Conservation (phyloP, 306 rosid genomes). For the Cicer yamashitae region DNA sequence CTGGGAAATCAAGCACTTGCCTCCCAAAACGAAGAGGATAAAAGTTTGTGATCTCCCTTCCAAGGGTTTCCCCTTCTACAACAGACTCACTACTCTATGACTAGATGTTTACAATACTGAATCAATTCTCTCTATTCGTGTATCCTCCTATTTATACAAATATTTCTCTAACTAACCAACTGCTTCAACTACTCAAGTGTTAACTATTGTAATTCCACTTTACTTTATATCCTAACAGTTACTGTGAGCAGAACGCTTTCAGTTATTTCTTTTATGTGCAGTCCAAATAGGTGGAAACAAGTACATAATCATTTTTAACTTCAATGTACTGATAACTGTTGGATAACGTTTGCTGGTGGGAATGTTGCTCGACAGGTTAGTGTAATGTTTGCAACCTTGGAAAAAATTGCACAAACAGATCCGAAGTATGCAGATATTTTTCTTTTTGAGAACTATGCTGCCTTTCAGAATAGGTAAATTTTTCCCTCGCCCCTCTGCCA, state of each 20-base stretch:
- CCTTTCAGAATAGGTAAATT: slow-evolving; percentile 93
- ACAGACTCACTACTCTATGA: neutral
- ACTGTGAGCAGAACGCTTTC: neutral
- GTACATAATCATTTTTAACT: slow-evolving; percentile 4
- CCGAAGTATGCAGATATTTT: slow-evolving; percentile 88
- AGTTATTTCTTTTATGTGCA: slow-evolving; percentile 31
- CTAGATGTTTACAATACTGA: neutral
- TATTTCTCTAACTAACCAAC: neutral
- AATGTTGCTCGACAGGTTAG: slow-evolving; percentile 72
- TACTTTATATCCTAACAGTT: neutral
- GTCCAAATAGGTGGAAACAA: neutral
- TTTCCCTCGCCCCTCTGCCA: slow-evolving; percentile 30
- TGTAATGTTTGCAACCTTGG: slow-evolving; percentile 94
- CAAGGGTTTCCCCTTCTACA: neutral
- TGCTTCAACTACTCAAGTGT: neutral
- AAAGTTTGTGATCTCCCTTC: neutral
- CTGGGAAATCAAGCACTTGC: slow-evolving; percentile 30
- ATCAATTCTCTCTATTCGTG: neutral
- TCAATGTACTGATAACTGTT: slow-evolving; percentile 22
- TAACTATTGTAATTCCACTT: neutral
- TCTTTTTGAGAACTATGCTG: slow-evolving; percentile 93
- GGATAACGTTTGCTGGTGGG: slow-evolving; percentile 28
- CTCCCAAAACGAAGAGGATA: slow-evolving; percentile 4
- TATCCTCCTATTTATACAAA: neutral
- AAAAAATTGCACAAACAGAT: slow-evolving; percentile 94